Evolutionary conservation across 805 yeast species (phyloP), one percentile per base, ranked within the genome.

Genomic region (Cyberlindnera nakhonratchasimensis): DNA sequence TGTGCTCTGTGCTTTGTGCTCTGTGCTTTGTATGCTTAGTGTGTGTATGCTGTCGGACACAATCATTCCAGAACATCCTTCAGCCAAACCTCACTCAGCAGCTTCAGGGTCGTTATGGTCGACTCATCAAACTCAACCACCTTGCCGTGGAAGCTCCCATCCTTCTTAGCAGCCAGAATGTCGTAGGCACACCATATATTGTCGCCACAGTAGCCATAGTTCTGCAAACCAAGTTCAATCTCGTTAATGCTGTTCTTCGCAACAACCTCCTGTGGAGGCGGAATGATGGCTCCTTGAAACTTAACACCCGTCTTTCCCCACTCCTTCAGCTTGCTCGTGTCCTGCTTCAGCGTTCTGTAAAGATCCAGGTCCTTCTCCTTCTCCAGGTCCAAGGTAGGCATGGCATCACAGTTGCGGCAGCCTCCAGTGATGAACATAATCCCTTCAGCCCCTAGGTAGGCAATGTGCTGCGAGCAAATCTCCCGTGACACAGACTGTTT

Each of bases 151-250:
- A 25, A 46, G n/a, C 19, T 18, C 3, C 31, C 37, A 17, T 40
- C 49, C 4, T 39, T 29, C 19, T 45, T 39, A 13, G 53, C 53
- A 3, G 42, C 53, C 10, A 51, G 22, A 7, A 51, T 19, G 34
- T 50, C 46, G 29, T 51, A 49, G 23, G 52, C 53, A 44, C 55
- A 51, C 47, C 42, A 42, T 3, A 45, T 43, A 22, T 41, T 21
- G 6, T 29, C 29, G 12, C 37, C 24, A 43, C 55, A 51, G 26
- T 47, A 43, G 1, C 43, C 47, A n/a, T 47, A 22, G 36, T 47
- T 37, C 12, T 43, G 39, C 7, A 51, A 12, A 8, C 39, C 25
- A 7, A n/a, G 29, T 3, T 42, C 46, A 33, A 47, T 32, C 24
- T 51, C 55, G 26, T 43, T 50, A 7, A 47, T 35, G 16, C 42